Evolutionary conservation across 2,329 filamentous ascomycete species (phyloP).

Genomic region (Fusarium humuli): DNA sequence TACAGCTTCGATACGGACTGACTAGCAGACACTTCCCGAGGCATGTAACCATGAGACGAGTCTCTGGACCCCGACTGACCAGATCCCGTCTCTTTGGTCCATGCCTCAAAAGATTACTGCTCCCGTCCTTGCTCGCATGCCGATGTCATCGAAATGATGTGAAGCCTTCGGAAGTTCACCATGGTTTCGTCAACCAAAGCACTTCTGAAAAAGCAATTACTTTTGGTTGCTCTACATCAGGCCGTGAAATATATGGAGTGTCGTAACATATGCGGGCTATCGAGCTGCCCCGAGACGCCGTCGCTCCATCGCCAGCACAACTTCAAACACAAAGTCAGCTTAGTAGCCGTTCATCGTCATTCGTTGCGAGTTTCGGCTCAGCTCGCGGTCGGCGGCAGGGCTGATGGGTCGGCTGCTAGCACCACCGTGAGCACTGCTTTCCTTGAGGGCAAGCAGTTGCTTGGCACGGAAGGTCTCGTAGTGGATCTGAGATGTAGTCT

Average conservation of each 20-base stretch:
- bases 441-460: slow-evolving; percentile 97
- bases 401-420: slow-evolving; percentile 90
- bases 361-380: slow-evolving; percentile 96
- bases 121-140: slow-evolving; percentile 41
- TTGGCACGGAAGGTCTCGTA: slow-evolving; percentile 99
- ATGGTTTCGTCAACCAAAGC: slow-evolving; percentile 30
- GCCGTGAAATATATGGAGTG: slow-evolving; percentile 48
- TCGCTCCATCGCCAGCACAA: slow-evolving; percentile 50
- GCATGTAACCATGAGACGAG: slow-evolving; percentile 21
- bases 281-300: slow-evolving; percentile 51
- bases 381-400: slow-evolving; percentile 90
- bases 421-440: slow-evolving; percentile 88
- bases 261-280: slow-evolving; percentile 49
- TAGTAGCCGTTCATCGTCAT: slow-evolving; percentile 99
- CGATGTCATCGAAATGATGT: slow-evolving; percentile 37
- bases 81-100: slow-evolving; percentile 1
- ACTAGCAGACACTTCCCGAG: slow-evolving; percentile 4
- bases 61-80: slow-evolving; percentile 5
- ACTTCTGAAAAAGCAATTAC: slow-evolving; percentile 40
- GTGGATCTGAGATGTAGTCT: slow-evolving; percentile 99
- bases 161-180: slow-evolving; percentile 33
- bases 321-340: slow-evolving; percentile 48
- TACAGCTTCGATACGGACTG: slow-evolving; percentile 36
- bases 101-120: slow-evolving; percentile 18
- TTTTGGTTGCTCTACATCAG: slow-evolving; percentile 48